Conservation (phyloP, 129 eudicot genomes). For the Kitagawia praeruptora region DNA sequence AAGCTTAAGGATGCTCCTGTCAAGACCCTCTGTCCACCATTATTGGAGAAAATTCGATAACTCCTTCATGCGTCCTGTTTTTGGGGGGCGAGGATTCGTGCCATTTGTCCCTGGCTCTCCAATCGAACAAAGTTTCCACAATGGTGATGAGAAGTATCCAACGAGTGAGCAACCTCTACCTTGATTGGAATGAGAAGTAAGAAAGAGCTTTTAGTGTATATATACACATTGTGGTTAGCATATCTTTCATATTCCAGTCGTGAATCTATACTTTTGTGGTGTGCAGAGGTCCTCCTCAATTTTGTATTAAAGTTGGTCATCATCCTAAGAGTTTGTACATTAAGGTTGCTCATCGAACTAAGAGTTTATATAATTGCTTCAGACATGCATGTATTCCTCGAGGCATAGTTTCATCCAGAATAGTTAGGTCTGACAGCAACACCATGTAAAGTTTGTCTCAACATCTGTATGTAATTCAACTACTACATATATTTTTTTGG, state of each 20-base stretch:
- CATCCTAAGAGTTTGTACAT: background rate
- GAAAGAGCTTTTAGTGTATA: background rate
- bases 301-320: background rate
- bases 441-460: background rate
- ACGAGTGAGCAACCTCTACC: background rate
- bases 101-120: conserved; percentile 86
- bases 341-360: background rate
- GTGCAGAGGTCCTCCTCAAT: background rate
- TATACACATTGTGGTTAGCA: background rate
- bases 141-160: conserved; percentile 6
- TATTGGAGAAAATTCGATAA: conserved; percentile 91
- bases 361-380: background rate
- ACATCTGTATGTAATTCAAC: background rate
- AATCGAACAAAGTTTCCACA: conserved; percentile 41
- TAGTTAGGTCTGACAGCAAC: background rate
- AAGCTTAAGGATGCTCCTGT: conserved; percentile 59
- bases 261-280: background rate
- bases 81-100: conserved; percentile 77
- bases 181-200: background rate
- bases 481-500: too few species aligned
- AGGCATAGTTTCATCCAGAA: background rate
- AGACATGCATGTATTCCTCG: background rate
- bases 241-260: background rate
- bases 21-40: conserved; percentile 57
- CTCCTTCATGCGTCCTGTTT: conserved; percentile 84